Percentiles rank a stretch among this genome's conserved stretches.
phyloP scores from a whole-genome alignment of 768 basidiomycete genomes.

The Auricularia sp. region DNA sequence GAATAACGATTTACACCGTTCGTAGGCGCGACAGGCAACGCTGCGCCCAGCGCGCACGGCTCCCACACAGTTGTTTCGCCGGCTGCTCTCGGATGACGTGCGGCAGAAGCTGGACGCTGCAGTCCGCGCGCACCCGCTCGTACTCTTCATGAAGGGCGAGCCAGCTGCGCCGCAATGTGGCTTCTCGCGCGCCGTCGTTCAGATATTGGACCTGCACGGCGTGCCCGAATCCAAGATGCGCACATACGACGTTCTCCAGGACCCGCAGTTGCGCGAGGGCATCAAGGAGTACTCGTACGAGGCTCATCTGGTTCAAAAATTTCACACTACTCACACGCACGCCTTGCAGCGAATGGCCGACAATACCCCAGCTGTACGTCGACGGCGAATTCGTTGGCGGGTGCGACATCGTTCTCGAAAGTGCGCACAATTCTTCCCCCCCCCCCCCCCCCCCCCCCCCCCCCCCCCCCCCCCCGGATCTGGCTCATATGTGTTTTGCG shows the following conservation, averaged over 20 bases:
- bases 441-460: background rate
- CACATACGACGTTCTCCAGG: conserved; percentile 85
- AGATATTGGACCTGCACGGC: conserved; percentile 77
- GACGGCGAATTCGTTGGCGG: conserved; percentile 95
- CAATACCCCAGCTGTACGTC: conserved; percentile 90
- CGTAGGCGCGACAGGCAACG: background rate
- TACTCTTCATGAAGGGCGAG: conserved; percentile 98
- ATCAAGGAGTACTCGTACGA: conserved; percentile 98
- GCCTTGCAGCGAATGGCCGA: conserved; percentile 81
- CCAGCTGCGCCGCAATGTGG: conserved; percentile 82
- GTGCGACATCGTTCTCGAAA: conserved; percentile 87
- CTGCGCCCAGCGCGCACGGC: background rate
- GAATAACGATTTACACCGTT: background rate
- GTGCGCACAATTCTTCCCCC: conserved; percentile 35
- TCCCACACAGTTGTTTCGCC: conserved; percentile 14
- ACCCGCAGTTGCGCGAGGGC: conserved; percentile 66
- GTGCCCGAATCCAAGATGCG: conserved; percentile 73
- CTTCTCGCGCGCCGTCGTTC: conserved; percentile 89
- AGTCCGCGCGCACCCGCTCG: conserved; percentile 65
- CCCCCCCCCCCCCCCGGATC: background rate
- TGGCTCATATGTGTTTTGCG: conserved; percentile 1
- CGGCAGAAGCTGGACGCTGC: conserved; percentile 62
- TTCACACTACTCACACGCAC: background rate
- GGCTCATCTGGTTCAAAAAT: background rate
- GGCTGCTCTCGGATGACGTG: conserved; percentile 54